Base-by-base conservation (phyloP, 2,329 filamentous ascomycete species). In the Elsinoe australis region DNA sequence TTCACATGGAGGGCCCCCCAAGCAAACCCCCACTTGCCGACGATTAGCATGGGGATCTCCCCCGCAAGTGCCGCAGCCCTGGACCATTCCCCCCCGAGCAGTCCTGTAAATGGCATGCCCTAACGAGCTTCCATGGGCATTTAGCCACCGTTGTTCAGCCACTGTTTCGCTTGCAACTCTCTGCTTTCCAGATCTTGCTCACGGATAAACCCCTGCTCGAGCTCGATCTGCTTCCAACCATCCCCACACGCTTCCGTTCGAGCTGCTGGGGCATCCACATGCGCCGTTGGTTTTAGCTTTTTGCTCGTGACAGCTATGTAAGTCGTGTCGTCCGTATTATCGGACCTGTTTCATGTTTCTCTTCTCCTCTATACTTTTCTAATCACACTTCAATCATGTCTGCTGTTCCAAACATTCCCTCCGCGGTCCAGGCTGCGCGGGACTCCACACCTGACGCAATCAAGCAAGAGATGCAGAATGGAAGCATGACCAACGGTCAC, bases 331-430 rank as follows among this genome's bases (percentile, higher is more conserved):
- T 21, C 18, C 34, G 17, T 22, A 33, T 19, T 24, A 36, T 26
- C 14, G 14, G 6, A 12, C 22, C 26, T 41, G 17, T n/a, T 24
- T 15, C 36, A 18, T 33, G 3, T 21, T 31, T 28, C 34, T 29
- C 19, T 34, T 10, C 19, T 34, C 24, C 21, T 28, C 18, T 34
- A 28, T 24, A 17, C 17, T 14, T 12, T 3, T 34, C 31, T 15
- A 18, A 21, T n/a, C 22, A 73, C 72, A n/a, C n/a, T n/a, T n/a
- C n/a, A n/a, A n/a, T n/a, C 26, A 75, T 63, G 61, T 60, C 60
- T 44, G 61, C 60, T n/a, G 52, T 63, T 12, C 59, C 60, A 6
- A 60, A 59, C 24, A 41, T 62, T 9, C 58, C 59, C 9, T 56
- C 59, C 39, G 17, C 41, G 12, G 36, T 61, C 4, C 18, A 53